These are phyloP conservation scores for Arxiozyma heterogenica DNA, from an alignment of 1,139 yeast genomes.

Conservation along the genomic window DNA sequence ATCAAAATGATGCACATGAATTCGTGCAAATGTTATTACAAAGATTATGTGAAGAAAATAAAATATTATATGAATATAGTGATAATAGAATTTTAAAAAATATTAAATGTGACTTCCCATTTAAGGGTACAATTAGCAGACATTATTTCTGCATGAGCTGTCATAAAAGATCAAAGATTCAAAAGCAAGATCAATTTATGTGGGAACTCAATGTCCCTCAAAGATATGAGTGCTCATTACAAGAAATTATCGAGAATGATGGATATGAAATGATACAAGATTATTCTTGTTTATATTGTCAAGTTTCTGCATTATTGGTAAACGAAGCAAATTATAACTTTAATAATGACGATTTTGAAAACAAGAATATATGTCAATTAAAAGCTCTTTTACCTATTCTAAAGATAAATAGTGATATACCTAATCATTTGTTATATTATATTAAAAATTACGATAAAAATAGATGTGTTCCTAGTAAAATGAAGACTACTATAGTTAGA, in stretches of 20 bases:
- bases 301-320: constrained; percentile 41
- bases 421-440: constrained; percentile 37
- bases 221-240: constrained; percentile 39
- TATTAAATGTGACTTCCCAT: constrained; percentile 55
- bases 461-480: constrained; percentile 38
- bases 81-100: constrained; percentile 1
- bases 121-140: constrained; percentile 57
- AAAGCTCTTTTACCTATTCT: constrained; percentile 33
- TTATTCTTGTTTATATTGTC: constrained; percentile 69
- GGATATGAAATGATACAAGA: constrained; percentile 68
- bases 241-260: constrained; percentile 47
- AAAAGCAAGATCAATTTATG: constrained; percentile 56
- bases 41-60: constrained; percentile 61
- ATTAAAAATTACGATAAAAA: constrained; percentile 39
- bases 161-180: constrained; percentile 51
- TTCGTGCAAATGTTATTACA: constrained; percentile 72
- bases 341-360: constrained; percentile 12
- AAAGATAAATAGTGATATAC: constrained; percentile 55
- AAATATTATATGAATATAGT: constrained; percentile 31
- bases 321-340: constrained; percentile 15
- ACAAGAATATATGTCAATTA: constrained; percentile 27
- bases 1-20: constrained; percentile 95
- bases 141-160: constrained; percentile 65
- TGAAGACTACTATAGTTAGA: constrained; percentile 60
- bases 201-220: constrained; percentile 72